phyloP scores from a whole-genome alignment of 257 asterid genomes.

The Solanum lycopersicoides region DNA sequence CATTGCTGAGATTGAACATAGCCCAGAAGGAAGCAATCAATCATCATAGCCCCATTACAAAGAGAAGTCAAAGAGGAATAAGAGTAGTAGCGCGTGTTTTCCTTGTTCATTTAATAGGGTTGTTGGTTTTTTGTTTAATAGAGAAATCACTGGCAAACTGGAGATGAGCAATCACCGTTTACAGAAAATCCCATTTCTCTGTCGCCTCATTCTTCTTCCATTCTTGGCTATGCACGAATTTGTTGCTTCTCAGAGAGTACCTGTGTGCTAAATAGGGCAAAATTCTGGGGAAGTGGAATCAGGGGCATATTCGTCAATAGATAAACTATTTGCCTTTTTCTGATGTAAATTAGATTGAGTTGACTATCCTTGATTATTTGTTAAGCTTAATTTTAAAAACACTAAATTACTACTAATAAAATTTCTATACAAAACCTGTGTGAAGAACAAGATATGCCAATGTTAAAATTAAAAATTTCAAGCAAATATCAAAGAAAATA shows the following conservation, averaged over 20 bases:
- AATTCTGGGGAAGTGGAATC: background rate
- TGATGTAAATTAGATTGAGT: background rate
- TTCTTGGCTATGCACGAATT: background rate
- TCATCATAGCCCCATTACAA: background rate
- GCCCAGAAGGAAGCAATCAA: background rate
- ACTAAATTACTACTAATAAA: background rate
- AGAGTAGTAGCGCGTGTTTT: background rate
- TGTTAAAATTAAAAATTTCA: background rate
- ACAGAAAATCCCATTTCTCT: background rate
- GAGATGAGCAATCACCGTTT: background rate
- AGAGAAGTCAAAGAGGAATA: background rate
- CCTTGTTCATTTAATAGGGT: background rate
- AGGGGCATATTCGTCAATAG: background rate
- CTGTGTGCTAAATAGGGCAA: background rate
- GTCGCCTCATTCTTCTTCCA: background rate
- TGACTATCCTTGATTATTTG: background rate
- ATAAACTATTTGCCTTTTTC: background rate
- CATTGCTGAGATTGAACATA: background rate
- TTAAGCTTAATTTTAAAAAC: background rate
- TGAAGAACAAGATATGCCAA: background rate
- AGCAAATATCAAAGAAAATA: background rate
- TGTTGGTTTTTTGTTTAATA: background rate
- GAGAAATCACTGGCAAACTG: background rate
- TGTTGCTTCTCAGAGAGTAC: background rate
- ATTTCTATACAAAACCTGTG: background rate